Base-by-base conservation (phyloP, 345 rosid species). In the Eucalyptus viminalis region DNA sequence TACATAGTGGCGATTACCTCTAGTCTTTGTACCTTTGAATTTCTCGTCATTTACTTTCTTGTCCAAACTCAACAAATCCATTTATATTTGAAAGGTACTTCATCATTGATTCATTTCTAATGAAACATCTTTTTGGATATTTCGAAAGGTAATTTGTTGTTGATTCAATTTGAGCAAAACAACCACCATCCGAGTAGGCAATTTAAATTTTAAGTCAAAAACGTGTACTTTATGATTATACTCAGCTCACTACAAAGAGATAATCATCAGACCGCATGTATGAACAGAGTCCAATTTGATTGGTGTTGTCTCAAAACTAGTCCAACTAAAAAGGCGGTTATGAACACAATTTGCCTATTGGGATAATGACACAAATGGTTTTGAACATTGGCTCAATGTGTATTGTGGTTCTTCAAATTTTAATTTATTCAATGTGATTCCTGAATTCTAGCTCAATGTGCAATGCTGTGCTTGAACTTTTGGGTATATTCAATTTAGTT, bases 391-490 rank as follows among this genome's bases (percentile, higher is more conserved):
- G 8, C 9, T 13, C 34, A 62, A 62, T 62, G 17, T 62, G 31
- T 2, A 29, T 1, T 62, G 5, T 4, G 2, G 5, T 6, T 7
- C 0, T 6, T 29, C 9, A 62, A 62, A 7, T 29, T 62, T 62
- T 29, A 62, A 62, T 62, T 62, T 62, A 6, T 62, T 29, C 9
- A 62, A 62, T 62, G 37, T 14, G 56, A 53, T 53, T 53, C 56
- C 4, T 7, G 0, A 53, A 53, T 53, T 53, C 0, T 53, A 53
- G 0, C 24, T 53, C 24, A 17, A 53, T 53, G 24, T 53, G 24
- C 10, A 17, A 53, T 17, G 0, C 19, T 53, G 24, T 53, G 56
- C 56, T 0, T 19, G 0, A 53, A 53, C 4, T 53, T 53, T 53
- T 19, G 24, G 1, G 22, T 53, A 53, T 17, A 19, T 53, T 53